A percentile compares a stretch with the other conserved stretches of the same genome.
Conservation (phyloP, 495 filamentous ascomycete genomes). For the Neurospora sp. region DNA sequence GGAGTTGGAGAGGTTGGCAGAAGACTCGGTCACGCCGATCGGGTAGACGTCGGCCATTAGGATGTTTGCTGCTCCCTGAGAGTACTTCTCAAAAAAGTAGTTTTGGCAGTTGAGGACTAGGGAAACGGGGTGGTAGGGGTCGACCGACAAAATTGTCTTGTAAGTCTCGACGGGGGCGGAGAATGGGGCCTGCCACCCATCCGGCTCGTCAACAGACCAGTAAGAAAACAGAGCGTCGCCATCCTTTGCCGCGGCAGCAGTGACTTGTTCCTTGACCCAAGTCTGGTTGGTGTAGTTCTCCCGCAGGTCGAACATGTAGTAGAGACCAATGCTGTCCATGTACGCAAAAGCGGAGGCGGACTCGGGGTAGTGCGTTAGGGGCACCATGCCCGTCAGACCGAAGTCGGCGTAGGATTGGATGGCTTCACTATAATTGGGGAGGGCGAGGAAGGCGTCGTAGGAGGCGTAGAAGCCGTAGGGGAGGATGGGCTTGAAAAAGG, state of each 20-base stretch:
- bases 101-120: constrained; percentile 61
- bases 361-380: constrained; percentile 25
- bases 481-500: constrained; percentile 40
- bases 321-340: constrained; percentile 47
- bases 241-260: constrained; percentile 28
- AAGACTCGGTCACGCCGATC: constrained; percentile 31
- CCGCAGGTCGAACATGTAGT: constrained; percentile 56
- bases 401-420: constrained; percentile 42
- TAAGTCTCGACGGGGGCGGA: constrained; percentile 27
- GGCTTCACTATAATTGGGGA: constrained; percentile 24
- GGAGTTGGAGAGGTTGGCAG: constrained; percentile 35
- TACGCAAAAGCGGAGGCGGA: constrained; percentile 41
- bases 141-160: constrained; percentile 31
- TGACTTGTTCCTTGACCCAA: constrained; percentile 41
- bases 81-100: constrained; percentile 56
- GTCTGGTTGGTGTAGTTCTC: constrained; percentile 49
- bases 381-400: constrained; percentile 34
- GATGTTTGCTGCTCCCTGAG: constrained; percentile 51
- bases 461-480: constrained; percentile 57
- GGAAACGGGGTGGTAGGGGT: constrained; percentile 61
- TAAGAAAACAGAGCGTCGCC: constrained; percentile 50
- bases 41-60: constrained; percentile 60
- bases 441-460: constrained; percentile 44
- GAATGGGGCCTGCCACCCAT: constrained; percentile 53
- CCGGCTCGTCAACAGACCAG: constrained; percentile 62